Conservation (phyloP, 768 basidiomycete genomes). For the Pleurotus giganteus region DNA sequence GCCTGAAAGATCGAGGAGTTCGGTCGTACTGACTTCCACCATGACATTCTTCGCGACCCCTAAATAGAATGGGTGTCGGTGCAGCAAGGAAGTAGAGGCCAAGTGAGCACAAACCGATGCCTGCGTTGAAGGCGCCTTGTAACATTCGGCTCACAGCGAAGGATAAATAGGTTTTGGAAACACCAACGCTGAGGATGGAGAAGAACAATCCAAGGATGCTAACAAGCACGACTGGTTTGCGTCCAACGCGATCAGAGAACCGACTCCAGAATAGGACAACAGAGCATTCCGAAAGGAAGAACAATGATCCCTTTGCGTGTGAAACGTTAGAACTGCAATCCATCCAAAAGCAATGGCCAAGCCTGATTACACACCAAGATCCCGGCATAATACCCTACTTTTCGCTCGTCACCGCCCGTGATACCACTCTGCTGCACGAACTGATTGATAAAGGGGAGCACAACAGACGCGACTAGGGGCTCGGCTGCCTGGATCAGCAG, state of each 20-base stretch:
- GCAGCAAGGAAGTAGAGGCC: not conserved
- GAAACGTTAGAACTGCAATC: no score
- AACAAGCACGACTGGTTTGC: conserved; percentile 41
- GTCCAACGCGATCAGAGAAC: conserved; percentile 41
- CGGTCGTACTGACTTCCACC: conserved; percentile 21
- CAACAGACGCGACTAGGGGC: conserved; percentile 35
- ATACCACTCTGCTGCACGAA: conserved; percentile 61
- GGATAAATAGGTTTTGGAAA: conserved; percentile 36
- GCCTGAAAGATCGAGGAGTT: not conserved
- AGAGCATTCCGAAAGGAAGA: conserved; percentile 41
- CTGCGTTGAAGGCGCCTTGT: conserved; percentile 32
- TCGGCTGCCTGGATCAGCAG: conserved; percentile 31
- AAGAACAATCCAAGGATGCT: conserved; percentile 40
- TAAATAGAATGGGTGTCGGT: not conserved
- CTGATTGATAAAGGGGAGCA: conserved; percentile 38
- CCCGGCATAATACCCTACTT: conserved; percentile 79
- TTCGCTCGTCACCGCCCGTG: conserved; percentile 65
- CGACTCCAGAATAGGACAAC: conserved; percentile 46
- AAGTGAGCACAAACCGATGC: conserved; percentile 19
- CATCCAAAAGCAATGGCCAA: no score
- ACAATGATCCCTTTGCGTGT: conserved; percentile 36
- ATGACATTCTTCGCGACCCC: conserved; percentile 27
- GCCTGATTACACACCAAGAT: conserved; percentile 44
- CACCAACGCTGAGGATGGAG: conserved; percentile 39
- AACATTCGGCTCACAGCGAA: conserved; percentile 21